Conservation (phyloP, 2,329 filamentous ascomycete species). For the Penicillium capsulatum region DNA sequence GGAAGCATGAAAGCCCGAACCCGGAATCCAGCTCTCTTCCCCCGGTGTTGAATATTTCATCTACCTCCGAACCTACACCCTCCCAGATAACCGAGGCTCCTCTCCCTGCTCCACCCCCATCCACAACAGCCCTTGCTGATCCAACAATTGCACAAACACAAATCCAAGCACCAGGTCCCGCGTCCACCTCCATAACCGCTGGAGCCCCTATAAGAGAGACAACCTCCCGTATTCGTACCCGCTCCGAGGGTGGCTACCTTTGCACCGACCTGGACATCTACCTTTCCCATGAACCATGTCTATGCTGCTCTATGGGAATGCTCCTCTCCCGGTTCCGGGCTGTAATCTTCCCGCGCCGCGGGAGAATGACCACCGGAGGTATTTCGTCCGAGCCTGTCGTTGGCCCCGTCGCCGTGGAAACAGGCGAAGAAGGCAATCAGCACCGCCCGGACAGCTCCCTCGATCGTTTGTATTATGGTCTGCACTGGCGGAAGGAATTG, state of each 20-base stretch:
- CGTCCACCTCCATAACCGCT: neutral
- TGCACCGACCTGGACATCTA: slow-evolving; percentile 93
- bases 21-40: slow-evolving; percentile 7
- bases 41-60: neutral
- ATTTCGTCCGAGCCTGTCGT: slow-evolving; percentile 65
- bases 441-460: neutral
- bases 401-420: slow-evolving; percentile 8
- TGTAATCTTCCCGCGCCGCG: slow-evolving; percentile 62
- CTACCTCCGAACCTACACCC: slow-evolving; percentile 14
- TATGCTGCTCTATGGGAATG: slow-evolving; percentile 96
- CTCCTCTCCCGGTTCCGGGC: slow-evolving; percentile 88
- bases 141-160: neutral
- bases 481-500: slow-evolving; percentile 60
- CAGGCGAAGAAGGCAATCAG: slow-evolving; percentile 11
- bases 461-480: slow-evolving; percentile 47
- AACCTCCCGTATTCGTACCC: slow-evolving; percentile 62
- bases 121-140: slow-evolving; percentile 3
- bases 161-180: neutral
- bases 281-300: slow-evolving; percentile 89
- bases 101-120: slow-evolving; percentile 13
- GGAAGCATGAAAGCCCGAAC: slow-evolving; percentile 16
- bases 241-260: slow-evolving; percentile 81
- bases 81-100: slow-evolving; percentile 13
- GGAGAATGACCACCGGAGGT: slow-evolving; percentile 78
- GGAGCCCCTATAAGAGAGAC: neutral